phyloP scores from a whole-genome alignment of 2,329 filamentous ascomycete species.

The Aspergillus persii region DNA sequence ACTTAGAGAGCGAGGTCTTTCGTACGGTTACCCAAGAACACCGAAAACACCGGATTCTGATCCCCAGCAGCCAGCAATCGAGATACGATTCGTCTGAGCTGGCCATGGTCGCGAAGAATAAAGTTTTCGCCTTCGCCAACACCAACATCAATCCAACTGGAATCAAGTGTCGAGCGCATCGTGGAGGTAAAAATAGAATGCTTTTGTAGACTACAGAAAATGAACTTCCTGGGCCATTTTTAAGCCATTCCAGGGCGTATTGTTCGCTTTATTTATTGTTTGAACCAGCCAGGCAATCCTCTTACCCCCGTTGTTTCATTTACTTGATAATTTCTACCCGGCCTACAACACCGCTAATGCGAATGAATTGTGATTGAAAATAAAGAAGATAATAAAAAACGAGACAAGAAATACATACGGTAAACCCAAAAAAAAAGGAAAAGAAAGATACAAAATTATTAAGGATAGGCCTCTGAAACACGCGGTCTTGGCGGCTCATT shows the following conservation, averaged over 20 bases:
- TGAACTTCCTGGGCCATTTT: neutral
- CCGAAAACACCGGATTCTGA: neutral
- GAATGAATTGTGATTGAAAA: neutral
- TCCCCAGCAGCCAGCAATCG: neutral
- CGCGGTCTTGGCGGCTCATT: too few relatives aligned
- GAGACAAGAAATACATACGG: too few relatives aligned
- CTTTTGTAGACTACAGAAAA: neutral
- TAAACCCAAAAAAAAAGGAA: too few relatives aligned
- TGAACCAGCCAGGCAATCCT: neutral
- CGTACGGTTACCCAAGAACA: neutral
- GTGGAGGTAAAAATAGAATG: neutral
- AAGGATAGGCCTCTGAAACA: too few relatives aligned
- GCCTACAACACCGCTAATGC: neutral
- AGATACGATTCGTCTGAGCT: neutral
- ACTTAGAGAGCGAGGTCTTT: neutral
- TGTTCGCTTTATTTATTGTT: neutral
- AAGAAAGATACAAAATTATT: too few relatives aligned
- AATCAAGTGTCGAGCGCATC: neutral
- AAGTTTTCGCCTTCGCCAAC: neutral
- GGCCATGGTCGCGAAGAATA: constrained; percentile 3
- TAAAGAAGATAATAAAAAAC: neutral
- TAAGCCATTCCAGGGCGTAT: neutral
- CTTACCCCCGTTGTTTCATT: neutral
- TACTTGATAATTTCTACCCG: neutral
- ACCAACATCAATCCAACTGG: neutral